These are phyloP conservation scores for Thuidium tamariscinum DNA, from an alignment of 225 moss, liverwort and hornwort genomes.

Conservation along the genomic window DNA sequence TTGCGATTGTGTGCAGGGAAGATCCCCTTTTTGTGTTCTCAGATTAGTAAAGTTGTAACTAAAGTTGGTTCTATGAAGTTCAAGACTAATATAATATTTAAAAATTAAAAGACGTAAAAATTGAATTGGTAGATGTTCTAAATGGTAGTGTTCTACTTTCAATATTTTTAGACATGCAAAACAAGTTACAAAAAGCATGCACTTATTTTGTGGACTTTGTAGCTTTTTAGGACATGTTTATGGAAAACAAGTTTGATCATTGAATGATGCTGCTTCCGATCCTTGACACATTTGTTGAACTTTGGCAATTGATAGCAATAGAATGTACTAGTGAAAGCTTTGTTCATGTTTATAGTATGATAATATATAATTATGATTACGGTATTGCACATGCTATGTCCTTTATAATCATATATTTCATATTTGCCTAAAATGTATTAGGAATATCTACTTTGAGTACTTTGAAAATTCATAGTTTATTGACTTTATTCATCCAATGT, in stretches of 20 bases:
- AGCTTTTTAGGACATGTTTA: not conserved
- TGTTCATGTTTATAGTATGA: no score
- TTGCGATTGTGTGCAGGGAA: not conserved
- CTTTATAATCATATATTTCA: no score
- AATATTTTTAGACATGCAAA: fast-evolving
- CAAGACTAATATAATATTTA: not conserved
- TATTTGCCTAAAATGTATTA: no score
- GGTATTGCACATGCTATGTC: no score
- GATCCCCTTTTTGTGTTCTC: not conserved
- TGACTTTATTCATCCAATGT: no score
- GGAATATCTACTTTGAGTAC: no score
- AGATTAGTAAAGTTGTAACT: not conserved
- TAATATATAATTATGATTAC: no score
- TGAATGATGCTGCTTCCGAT: not conserved
- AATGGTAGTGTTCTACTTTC: not conserved
- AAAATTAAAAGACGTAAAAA: not conserved
- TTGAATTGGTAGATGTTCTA: no score
- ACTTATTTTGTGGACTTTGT: not conserved
- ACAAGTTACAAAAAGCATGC: not conserved
- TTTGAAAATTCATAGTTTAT: no score
- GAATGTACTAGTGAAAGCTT: not conserved
- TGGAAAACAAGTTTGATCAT: no score
- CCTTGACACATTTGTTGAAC: not conserved
- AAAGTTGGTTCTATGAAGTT: not conserved
- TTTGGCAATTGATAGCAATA: not conserved